Evolutionary conservation across 202 grass and related monocot species (phyloP), one percentile per base, ranked within the genome.

Genomic region (Eragrostis tef): DNA sequence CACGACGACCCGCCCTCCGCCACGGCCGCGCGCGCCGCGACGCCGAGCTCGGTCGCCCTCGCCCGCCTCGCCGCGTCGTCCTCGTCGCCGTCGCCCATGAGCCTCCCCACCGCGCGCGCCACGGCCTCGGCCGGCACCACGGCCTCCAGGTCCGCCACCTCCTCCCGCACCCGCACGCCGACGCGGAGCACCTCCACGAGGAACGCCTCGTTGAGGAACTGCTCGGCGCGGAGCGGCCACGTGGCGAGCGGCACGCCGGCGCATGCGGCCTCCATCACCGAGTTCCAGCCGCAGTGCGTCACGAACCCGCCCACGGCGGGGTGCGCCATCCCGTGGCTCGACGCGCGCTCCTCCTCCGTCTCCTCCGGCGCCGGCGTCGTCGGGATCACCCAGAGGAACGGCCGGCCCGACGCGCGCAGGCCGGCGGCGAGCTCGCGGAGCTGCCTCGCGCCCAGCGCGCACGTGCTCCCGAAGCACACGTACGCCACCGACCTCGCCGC

Each of bases 401-500:
- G 77, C 6, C 15, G 16, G 20, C 52, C 67, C 0, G 75, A 89
- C 0, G 65, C 76, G 45, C 71, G 59, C 21, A 94, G 74, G 6
- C 86, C 91, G n/a, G 71, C 49, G 6, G 73, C 91, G 3, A 94
- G 71, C n/a, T 91, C 91, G 6, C 34, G 19, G 70, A 89, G 67
- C 81, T 94, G 91, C 24, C 2, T 36, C 13, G 52, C 19, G 15
- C 52, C 39, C 25, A 91, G 48, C 5, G 63, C 60, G 75, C 88
- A 94, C 51, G 80, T 88, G 79, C 89, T 97, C 27, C 94, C 89
- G 69, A 97, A 97, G 89, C 94, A 93, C 39, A 84, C 89, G 81
- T 91, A 94, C 74, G 90, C 77, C 51, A 94, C 89, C 7, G 91
- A 85, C 8, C 87, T 64, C 3, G 65, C 31, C 3, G 48, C 34